Percentiles rank a stretch among this genome's conserved stretches.
phyloP scores from a whole-genome alignment of 2,329 filamentous ascomycete genomes.

The Bipolaris sorokiniana region DNA sequence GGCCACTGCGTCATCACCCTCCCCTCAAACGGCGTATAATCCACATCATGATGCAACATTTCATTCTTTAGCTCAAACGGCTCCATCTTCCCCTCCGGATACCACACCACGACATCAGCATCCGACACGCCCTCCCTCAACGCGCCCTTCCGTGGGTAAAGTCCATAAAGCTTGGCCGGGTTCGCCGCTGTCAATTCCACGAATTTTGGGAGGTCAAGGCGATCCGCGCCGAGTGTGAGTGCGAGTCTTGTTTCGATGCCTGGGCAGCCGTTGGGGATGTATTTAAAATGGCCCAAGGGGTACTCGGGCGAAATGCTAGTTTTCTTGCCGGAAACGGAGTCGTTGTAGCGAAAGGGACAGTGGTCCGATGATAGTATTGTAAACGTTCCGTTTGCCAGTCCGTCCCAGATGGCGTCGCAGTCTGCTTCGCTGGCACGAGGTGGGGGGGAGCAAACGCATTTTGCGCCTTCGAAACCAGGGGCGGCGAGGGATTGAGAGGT shows the following conservation, averaged over 20 bases:
- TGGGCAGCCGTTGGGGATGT: slow-evolving; percentile 65
- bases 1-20: slow-evolving; percentile 65
- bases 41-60: slow-evolving; percentile 66
- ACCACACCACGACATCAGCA: slow-evolving; percentile 64
- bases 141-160: slow-evolving; percentile 60
- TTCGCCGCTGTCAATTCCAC: slow-evolving; percentile 63
- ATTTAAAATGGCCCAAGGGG: slow-evolving; percentile 58
- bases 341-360: slow-evolving; percentile 57
- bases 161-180: slow-evolving; percentile 63
- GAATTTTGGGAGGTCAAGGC: slow-evolving; percentile 57
- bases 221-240: slow-evolving; percentile 50
- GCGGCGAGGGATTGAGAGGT: slow-evolving; percentile 58
- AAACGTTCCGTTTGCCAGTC: slow-evolving; percentile 60
- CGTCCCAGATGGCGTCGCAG: slow-evolving; percentile 60
- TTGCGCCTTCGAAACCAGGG: slow-evolving; percentile 61
- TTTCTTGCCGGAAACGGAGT: slow-evolving; percentile 53
- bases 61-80: slow-evolving; percentile 58
- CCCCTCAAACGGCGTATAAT: slow-evolving; percentile 69
- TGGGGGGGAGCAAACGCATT: slow-evolving; percentile 62
- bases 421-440: slow-evolving; percentile 56
- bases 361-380: slow-evolving; percentile 59
- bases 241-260: slow-evolving; percentile 64
- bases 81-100: slow-evolving; percentile 48
- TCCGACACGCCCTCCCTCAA: slow-evolving; percentile 59
- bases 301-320: slow-evolving; percentile 54